phyloP scores from a whole-genome alignment of 2,329 filamentous ascomycete genomes.

The Cucurbitaria berberidis region DNA sequence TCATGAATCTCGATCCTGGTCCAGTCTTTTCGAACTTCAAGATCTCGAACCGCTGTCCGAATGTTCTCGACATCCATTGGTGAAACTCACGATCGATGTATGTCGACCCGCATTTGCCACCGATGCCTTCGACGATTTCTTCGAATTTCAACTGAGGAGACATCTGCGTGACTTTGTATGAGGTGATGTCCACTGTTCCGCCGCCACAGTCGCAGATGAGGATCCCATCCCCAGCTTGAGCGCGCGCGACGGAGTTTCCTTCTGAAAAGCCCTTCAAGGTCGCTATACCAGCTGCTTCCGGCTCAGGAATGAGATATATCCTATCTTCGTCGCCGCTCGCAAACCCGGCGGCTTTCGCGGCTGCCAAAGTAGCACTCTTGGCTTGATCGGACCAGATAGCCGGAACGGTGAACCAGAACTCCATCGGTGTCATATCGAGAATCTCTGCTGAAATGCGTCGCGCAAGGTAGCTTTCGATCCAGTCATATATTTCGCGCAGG shows the following conservation, averaged over 20 bases:
- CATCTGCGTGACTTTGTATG: slow-evolving; percentile 13
- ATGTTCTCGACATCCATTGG: slow-evolving; percentile 33
- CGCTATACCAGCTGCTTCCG: slow-evolving; percentile 24
- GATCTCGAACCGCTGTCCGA: slow-evolving; percentile 35
- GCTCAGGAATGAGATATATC: slow-evolving; percentile 31
- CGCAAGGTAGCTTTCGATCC: slow-evolving; percentile 17
- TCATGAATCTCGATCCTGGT: slow-evolving; percentile 45
- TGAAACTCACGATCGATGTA: slow-evolving; percentile 45
- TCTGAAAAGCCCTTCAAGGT: slow-evolving; percentile 9
- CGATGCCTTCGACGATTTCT: slow-evolving; percentile 23
- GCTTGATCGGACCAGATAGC: slow-evolving; percentile 7
- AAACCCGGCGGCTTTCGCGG: slow-evolving; percentile 13
- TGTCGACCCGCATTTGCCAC: slow-evolving; percentile 44
- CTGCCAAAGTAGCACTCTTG: background rate
- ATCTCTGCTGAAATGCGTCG: slow-evolving; percentile 8
- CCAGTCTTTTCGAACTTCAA: slow-evolving; percentile 31
- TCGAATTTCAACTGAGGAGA: slow-evolving; percentile 15
- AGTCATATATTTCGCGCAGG: slow-evolving; percentile 23
- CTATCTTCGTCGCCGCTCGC: slow-evolving; percentile 19
- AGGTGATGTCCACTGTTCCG: slow-evolving; percentile 26
- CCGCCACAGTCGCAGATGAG: slow-evolving; percentile 31
- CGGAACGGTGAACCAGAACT: slow-evolving; percentile 7
- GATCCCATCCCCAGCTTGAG: background rate
- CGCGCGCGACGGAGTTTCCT: background rate
- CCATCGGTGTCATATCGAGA: background rate